Conservation (phyloP, 2,329 filamentous ascomycete species). For the Aspergillus thermomutatus region DNA sequence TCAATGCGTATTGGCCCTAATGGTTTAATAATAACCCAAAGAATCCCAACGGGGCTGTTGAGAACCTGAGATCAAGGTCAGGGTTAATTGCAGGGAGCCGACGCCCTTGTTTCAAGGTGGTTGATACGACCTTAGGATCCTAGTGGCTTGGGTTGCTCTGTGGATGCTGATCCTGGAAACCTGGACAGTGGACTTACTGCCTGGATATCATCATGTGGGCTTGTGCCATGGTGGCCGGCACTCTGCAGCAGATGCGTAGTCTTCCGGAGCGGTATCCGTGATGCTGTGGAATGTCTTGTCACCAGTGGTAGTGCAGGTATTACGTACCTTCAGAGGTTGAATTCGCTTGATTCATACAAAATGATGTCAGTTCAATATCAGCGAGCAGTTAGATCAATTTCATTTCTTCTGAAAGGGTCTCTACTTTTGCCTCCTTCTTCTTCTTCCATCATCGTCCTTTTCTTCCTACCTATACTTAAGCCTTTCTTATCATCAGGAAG, state of each 20-base stretch:
- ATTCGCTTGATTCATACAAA: not conserved
- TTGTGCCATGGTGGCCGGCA: not conserved
- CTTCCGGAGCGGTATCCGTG: not conserved
- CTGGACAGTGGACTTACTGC: not conserved
- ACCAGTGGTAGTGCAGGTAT: constrained; percentile 12
- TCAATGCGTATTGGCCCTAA: not conserved
- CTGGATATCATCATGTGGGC: not conserved
- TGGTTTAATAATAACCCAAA: not conserved
- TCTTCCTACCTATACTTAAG: constrained; percentile 10
- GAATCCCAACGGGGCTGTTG: not conserved
- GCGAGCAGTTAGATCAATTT: constrained; percentile 1
- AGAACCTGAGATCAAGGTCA: not conserved
- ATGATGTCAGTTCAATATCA: constrained; percentile 16
- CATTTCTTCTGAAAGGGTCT: not conserved
- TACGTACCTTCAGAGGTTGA: constrained; percentile 4
- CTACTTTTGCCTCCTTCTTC: constrained; percentile 7
- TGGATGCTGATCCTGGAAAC: not conserved
- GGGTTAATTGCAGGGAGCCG: not conserved
- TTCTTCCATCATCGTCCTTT: not conserved
- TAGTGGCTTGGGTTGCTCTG: not conserved
- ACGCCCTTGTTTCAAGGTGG: not conserved
- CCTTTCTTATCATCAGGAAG: not conserved
- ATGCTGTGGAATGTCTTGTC: constrained; percentile 15
- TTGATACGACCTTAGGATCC: not conserved
- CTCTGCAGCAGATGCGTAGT: not conserved